These are phyloP conservation scores for Aspergillus vadensis DNA, from an alignment of 2,329 filamentous ascomycete genomes.

Conservation along the genomic window DNA sequence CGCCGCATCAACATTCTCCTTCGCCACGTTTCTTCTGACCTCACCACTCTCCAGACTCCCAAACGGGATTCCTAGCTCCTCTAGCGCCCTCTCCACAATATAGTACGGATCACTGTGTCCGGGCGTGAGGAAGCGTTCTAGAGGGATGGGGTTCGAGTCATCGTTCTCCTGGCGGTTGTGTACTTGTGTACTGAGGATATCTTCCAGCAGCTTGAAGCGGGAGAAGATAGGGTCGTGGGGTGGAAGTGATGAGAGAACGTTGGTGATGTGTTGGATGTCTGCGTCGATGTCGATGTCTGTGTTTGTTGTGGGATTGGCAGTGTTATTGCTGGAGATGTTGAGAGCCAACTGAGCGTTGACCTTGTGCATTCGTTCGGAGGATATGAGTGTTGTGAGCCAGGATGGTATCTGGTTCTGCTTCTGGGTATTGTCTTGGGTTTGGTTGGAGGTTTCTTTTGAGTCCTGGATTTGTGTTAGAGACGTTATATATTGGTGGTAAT, in stretches of 20 bases:
- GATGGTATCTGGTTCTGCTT: slow-evolving; percentile 5
- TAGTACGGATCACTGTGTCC: slow-evolving; percentile 24
- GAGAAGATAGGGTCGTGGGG: background rate
- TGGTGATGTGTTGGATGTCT: slow-evolving; percentile 9
- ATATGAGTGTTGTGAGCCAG: slow-evolving; percentile 22
- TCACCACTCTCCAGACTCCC: slow-evolving; percentile 20
- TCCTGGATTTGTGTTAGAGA: background rate
- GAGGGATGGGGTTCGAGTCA: slow-evolving; percentile 11
- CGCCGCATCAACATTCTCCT: slow-evolving; percentile 13
- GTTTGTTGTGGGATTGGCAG: too few species aligned
- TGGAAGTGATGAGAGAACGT: background rate
- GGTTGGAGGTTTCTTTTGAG: background rate
- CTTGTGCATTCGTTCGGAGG: slow-evolving; percentile 23
- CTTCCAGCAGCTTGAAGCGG: slow-evolving; percentile 17
- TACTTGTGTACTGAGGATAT: background rate
- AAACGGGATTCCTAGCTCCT: slow-evolving; percentile 16
- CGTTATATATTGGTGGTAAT: background rate
- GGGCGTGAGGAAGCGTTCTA: slow-evolving; percentile 30
- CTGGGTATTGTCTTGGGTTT: background rate
- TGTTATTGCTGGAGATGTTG: too few species aligned
- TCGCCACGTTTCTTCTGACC: slow-evolving; percentile 17
- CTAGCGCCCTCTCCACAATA: slow-evolving; percentile 19
- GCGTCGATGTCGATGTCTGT: slow-evolving; percentile 8
- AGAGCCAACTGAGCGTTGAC: slow-evolving; percentile 14
- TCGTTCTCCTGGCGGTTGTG: slow-evolving; percentile 7